Evolutionary conservation across 305 asterid genomes (phyloP).

Genomic region (Plantago lanceolata): DNA sequence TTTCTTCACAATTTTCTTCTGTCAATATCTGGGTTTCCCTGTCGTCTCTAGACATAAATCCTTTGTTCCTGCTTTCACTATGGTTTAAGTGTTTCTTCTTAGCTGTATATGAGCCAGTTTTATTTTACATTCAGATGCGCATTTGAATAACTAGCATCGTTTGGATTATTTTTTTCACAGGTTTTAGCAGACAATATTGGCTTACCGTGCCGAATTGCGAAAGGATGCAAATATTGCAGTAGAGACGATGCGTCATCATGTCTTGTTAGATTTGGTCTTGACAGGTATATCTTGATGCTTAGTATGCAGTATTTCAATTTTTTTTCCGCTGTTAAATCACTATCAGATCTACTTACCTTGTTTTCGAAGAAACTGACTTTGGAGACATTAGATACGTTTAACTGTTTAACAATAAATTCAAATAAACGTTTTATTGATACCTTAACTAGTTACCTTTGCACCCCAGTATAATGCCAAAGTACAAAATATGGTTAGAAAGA

Average conservation of each 20-base stretch:
- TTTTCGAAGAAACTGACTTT: conserved; percentile 2
- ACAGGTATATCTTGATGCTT: conserved; percentile 51
- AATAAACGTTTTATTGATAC: neutral
- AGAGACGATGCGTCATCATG: conserved; percentile 91
- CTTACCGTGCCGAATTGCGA: conserved; percentile 95
- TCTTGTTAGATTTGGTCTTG: conserved; percentile 82
- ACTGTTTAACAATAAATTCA: neutral
- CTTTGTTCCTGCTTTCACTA: neutral
- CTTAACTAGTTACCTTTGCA: neutral
- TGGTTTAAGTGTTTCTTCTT: conserved; percentile 4
- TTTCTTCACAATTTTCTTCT: neutral
- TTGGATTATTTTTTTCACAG: conserved; percentile 39
- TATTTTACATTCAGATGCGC: conserved; percentile 13
- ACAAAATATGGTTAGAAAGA: neutral
- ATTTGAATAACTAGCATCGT: conserved; percentile 16
- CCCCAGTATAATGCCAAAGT: neutral
- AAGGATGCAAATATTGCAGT: conserved; percentile 87
- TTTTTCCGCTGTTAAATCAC: conserved; percentile 9
- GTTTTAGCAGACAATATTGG: conserved; percentile 86
- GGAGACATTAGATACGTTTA: neutral
- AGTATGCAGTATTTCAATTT: conserved; percentile 15
- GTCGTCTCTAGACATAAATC: conserved; percentile 13
- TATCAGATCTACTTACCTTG: conserved; percentile 19
- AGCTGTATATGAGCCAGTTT: conserved; percentile 3
- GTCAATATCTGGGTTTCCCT: conserved; percentile 12